These are phyloP conservation scores for Aspergillus felis DNA, from an alignment of 2,329 filamentous ascomycete species.

Conservation along the genomic window DNA sequence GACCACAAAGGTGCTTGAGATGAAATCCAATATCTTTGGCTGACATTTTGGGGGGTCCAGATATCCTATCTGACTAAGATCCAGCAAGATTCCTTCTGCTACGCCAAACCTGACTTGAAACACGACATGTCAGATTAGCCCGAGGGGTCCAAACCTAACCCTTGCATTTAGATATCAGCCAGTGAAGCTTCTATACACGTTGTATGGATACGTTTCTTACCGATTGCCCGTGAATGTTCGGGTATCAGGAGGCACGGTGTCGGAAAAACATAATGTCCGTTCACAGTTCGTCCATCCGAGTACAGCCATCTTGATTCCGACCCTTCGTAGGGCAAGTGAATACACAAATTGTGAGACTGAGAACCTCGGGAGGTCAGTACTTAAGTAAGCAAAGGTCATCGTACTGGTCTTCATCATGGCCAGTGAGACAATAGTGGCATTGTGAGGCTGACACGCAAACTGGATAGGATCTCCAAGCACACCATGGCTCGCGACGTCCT, in stretches of 20 bases:
- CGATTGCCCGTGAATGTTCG: background rate
- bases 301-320: background rate
- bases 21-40: background rate
- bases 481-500: slow-evolving; percentile 35
- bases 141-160: no score
- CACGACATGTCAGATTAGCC: no score
- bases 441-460: slow-evolving; percentile 5
- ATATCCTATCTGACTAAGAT: no score
- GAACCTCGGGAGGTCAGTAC: background rate
- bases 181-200: no score
- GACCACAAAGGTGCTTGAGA: no score
- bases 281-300: background rate
- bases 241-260: background rate
- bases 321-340: background rate
- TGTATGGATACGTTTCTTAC: no score
- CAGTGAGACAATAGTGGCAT: background rate
- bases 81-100: no score
- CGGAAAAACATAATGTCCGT: background rate
- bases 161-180: no score
- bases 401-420: background rate
- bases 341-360: background rate
- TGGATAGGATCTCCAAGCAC: slow-evolving; percentile 21
- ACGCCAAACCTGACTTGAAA: no score
- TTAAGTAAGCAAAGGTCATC: background rate
- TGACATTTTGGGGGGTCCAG: background rate